Percentiles rank a stretch among this genome's conserved stretches.
Conservation (phyloP, 495 filamentous ascomycete genomes). For the Podospora conica region DNA sequence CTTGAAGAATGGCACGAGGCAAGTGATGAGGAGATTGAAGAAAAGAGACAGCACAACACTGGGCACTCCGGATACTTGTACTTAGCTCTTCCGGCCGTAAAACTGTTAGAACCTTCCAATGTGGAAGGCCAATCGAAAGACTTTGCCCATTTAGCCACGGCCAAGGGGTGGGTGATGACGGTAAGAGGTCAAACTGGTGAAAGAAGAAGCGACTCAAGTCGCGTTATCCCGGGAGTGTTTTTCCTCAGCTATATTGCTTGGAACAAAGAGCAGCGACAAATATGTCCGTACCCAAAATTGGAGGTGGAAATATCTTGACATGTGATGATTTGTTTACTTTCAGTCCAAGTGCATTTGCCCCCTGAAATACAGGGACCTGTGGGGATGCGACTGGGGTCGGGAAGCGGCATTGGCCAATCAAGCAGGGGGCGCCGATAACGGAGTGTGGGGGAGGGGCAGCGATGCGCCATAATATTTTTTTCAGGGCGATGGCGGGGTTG, state of each 20-base stretch:
- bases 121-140: too few relatives aligned
- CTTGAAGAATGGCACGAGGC: too few relatives aligned
- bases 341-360: neutral
- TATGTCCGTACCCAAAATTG: neutral
- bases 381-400: neutral
- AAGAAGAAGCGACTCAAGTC: too few relatives aligned
- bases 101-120: too few relatives aligned
- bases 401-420: neutral
- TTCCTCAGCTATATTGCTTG: neutral
- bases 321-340: neutral
- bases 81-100: too few relatives aligned
- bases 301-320: neutral
- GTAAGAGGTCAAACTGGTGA: too few relatives aligned
- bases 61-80: too few relatives aligned
- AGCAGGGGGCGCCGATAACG: neutral
- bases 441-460: slow-evolving; percentile 35
- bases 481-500: slow-evolving; percentile 9
- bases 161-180: too few relatives aligned
- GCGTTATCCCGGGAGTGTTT: too few relatives aligned
- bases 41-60: too few relatives aligned
- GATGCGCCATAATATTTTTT: slow-evolving; percentile 21
- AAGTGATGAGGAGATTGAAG: too few relatives aligned
- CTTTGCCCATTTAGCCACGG: too few relatives aligned
- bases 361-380: neutral
- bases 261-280: neutral